These are phyloP conservation scores for Thelephora aurantiotincta DNA, from an alignment of 768 basidiomycete species.

Conservation along the genomic window DNA sequence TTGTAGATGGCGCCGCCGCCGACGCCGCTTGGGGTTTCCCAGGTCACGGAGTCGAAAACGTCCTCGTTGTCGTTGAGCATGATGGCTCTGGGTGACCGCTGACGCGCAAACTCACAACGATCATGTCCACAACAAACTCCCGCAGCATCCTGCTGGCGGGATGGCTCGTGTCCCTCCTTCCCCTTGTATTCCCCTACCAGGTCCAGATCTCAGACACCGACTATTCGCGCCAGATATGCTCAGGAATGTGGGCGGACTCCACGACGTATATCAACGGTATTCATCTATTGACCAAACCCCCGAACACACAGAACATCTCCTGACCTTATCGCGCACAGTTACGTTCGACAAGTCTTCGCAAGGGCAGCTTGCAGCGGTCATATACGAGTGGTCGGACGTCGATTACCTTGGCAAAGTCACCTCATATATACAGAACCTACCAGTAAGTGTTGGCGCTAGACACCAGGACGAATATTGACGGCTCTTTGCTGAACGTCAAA, in stretches of 20 bases:
- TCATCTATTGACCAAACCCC: background rate
- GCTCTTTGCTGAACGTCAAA: background rate
- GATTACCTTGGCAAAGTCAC: conserved; percentile 67
- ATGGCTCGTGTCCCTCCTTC: conserved; percentile 18
- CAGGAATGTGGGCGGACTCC: conserved; percentile 82
- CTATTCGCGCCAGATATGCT: conserved; percentile 82
- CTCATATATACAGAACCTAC: conserved; percentile 36
- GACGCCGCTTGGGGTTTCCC: conserved; percentile 61
- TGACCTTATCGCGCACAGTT: conserved; percentile 27
- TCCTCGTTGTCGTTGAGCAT: conserved; percentile 85
- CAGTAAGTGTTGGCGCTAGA: conserved; percentile 34
- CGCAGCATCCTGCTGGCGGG: conserved; percentile 1
- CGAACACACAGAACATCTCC: conserved; percentile 2
- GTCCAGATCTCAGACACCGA: conserved; percentile 62
- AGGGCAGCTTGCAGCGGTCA: conserved; percentile 86
- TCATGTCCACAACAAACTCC: background rate
- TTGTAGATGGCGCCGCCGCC: conserved; percentile 28
- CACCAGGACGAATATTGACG: conserved; percentile 8
- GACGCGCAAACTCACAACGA: background rate
- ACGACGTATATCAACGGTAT: conserved; percentile 75
- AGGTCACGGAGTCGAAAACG: conserved; percentile 84
- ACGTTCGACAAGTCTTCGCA: conserved; percentile 65
- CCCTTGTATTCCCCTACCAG: conserved; percentile 36
- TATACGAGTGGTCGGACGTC: conserved; percentile 92
- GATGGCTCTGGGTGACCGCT: conserved; percentile 8